phyloP scores from a whole-genome alignment of 495 filamentous ascomycete genomes.

The Lasiosphaeria hispida region DNA sequence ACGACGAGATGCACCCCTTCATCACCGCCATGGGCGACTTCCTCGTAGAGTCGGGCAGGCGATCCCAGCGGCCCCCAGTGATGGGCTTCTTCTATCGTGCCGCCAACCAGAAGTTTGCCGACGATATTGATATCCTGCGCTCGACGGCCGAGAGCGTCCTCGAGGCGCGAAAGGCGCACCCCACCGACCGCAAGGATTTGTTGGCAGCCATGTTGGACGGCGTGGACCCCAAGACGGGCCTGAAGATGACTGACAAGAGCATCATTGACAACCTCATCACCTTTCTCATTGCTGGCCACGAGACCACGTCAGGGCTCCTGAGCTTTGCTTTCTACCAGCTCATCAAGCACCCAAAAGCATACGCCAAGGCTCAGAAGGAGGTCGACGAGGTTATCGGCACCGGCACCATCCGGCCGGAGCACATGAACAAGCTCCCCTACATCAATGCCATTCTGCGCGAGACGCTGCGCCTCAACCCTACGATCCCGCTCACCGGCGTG shows the following conservation, averaged over 20 bases:
- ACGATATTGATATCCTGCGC: constrained; percentile 56
- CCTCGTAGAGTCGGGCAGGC: constrained; percentile 53
- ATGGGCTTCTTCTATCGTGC: constrained; percentile 50
- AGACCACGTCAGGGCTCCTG: constrained; percentile 63
- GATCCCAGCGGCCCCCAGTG: constrained; percentile 50
- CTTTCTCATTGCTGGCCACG: constrained; percentile 71
- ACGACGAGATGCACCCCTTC: constrained; percentile 65
- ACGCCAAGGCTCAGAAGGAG: constrained; percentile 56
- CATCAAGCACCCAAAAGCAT: constrained; percentile 48
- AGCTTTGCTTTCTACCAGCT: constrained; percentile 60
- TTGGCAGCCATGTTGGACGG: constrained; percentile 68
- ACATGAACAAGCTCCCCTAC: constrained; percentile 58
- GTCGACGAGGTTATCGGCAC: constrained; percentile 62
- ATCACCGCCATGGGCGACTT: constrained; percentile 61
- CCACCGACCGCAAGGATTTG: constrained; percentile 63
- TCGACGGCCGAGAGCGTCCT: constrained; percentile 59
- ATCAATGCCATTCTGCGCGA: constrained; percentile 63
- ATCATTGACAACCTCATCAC: constrained; percentile 74
- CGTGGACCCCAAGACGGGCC: constrained; percentile 63
- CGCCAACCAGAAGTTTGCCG: constrained; percentile 55
- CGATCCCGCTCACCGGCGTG: constrained; percentile 57
- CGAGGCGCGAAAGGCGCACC: constrained; percentile 54
- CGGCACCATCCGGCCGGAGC: constrained; percentile 61
- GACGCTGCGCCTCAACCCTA: constrained; percentile 63
- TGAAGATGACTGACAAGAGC: constrained; percentile 56